Base-by-base conservation (phyloP, 1,284 basidiomycete species). In the Irpex lacteus region DNA sequence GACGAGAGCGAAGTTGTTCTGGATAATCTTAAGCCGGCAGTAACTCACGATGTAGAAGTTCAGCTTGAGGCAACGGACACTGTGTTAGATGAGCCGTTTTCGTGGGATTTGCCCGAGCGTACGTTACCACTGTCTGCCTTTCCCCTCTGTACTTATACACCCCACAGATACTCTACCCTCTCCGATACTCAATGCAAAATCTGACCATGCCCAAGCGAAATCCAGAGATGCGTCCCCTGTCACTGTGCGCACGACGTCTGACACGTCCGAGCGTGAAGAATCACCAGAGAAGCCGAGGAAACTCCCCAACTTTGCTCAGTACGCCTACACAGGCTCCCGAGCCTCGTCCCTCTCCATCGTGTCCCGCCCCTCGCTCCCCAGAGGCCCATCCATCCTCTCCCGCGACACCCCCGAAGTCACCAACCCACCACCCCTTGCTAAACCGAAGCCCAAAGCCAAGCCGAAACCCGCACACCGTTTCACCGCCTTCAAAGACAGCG, bases 401-500 rank as follows among this genome's bases (percentile, higher is more conserved):
- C 50, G 50, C 18, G 21, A 53, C 13, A 19, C 18, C 21, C 50
- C 50, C 18, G 50, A 47, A 11, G 13, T 26, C 13, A 18, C 18
- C 19, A 26, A 53, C 18, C 13, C 50, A 18, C n/a, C 18, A 9
- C 50, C 50, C 3, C 3, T 19, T 26, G 1, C 18, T 3, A 53
- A 53, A 26, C 9, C n/a, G n/a, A n/a, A n/a, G n/a, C n/a, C 44
- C 11, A 34, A 13, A 2, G 4, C 40, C 40, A 47, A 47, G 2
- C 1, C 40, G 5, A 47, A 47, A 47, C 1, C n/a, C n/a, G 1
- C 1, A 9, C 34, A 26, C 18, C 26, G 34, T 32, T 44, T 59
- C 19, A 40, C 37, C n/a, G 34, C 58, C 34, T 78, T 87, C 64
- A 71, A 83, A 0, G 80, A 83, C 47, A 60, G 73, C 1, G 77